phyloP scores from a whole-genome alignment of 352 stramenopile genomes.

The Phytopythium boreale region DNA sequence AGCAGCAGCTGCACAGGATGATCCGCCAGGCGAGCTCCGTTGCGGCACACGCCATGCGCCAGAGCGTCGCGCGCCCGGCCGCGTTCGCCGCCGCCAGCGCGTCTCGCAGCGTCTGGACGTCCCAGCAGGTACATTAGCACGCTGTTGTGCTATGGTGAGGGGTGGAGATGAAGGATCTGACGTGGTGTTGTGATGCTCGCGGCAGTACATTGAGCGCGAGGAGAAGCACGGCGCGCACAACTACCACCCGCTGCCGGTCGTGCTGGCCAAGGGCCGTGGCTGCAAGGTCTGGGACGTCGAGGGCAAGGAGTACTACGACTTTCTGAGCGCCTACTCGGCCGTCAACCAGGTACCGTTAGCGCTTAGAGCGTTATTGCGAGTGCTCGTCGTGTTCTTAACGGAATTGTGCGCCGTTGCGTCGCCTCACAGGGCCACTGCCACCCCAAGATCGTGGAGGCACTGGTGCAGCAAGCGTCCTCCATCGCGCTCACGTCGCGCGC shows the following conservation, averaged over 20 bases:
- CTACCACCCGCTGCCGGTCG: slow-evolving; percentile 98
- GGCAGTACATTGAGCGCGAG: slow-evolving; percentile 85
- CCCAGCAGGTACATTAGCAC: slow-evolving; percentile 30
- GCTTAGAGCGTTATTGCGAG: too few relatives aligned
- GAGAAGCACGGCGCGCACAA: slow-evolving; percentile 96
- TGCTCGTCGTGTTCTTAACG: too few relatives aligned
- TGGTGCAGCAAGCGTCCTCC: slow-evolving; percentile 93
- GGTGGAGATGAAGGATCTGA: neutral
- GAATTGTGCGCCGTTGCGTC: too few relatives aligned
- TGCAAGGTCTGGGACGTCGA: slow-evolving; percentile 97
- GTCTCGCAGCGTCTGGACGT: slow-evolving; percentile 33
- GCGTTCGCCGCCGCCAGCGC: neutral
- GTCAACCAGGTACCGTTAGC: slow-evolving; percentile 87
- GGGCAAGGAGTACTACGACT: slow-evolving; percentile 98
- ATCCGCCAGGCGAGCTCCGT: neutral
- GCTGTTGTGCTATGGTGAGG: neutral
- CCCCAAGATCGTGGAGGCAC: slow-evolving; percentile 94
- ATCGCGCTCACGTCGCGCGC: slow-evolving; percentile 97
- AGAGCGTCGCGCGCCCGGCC: neutral
- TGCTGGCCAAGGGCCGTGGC: slow-evolving; percentile 89
- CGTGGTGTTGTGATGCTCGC: too few relatives aligned
- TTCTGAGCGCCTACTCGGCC: slow-evolving; percentile 92
- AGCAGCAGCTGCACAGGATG: neutral
- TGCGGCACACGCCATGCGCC: neutral
- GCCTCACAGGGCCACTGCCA: slow-evolving; percentile 94